phyloP scores from a whole-genome alignment of 257 asterid genomes.

The Scutellaria baicalensis region DNA sequence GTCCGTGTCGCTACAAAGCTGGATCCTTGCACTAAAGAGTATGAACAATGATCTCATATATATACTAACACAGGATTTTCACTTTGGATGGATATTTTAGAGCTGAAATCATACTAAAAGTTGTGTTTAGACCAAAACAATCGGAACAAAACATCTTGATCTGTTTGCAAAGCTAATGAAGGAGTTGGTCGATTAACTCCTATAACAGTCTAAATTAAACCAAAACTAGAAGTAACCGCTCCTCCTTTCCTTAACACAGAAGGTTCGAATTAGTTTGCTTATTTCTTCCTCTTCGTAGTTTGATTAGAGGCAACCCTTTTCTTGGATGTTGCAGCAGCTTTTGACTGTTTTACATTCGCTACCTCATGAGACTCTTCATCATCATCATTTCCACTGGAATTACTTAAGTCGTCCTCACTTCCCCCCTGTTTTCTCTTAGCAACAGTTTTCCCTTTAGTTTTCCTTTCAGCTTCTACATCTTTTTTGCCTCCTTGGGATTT shows the following conservation, averaged over 20 bases:
- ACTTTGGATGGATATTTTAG: too few relatives aligned
- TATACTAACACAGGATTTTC: too few relatives aligned
- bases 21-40: too few relatives aligned
- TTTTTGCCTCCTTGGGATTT: slow-evolving; percentile 27
- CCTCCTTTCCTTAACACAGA: background rate
- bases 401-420: slow-evolving; percentile 30
- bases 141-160: background rate
- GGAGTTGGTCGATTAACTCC: background rate
- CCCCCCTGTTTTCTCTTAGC: slow-evolving; percentile 43
- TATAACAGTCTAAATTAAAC: background rate
- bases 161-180: background rate
- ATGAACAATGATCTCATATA: background rate
- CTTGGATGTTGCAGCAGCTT: slow-evolving; percentile 32
- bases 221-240: background rate
- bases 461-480: slow-evolving; percentile 23
- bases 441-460: slow-evolving; percentile 36
- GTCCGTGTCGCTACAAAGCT: too few relatives aligned
- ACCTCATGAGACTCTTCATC: slow-evolving; percentile 20
- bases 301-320: slow-evolving; percentile 26
- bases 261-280: slow-evolving; percentile 22
- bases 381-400: slow-evolving; percentile 18
- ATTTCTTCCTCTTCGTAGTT: slow-evolving; percentile 36
- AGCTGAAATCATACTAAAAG: background rate
- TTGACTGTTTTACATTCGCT: slow-evolving; percentile 15
- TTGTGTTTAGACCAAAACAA: background rate